Evolutionary conservation across 805 yeast genomes (phyloP), one percentile per base, ranked within the genome.

Genomic region (Isabelozyma gotoi): DNA sequence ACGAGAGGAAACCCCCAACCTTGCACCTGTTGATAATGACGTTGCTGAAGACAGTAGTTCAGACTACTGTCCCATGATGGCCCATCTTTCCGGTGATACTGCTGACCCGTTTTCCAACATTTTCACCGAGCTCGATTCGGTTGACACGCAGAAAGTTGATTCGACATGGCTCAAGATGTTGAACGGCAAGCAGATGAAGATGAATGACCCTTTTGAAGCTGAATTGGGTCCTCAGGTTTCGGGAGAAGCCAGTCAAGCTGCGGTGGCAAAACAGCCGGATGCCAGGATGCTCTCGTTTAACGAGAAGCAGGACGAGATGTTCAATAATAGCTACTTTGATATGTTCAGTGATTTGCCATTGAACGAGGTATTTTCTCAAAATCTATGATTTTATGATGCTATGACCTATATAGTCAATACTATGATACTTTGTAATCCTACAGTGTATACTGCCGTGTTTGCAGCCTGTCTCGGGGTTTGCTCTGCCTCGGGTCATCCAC

Each of bases 321-420:
- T 24, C 29, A 24, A 24, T 24, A 21, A 34, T 20, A 31, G 32
- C 10, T 21, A 38, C 19, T 41, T 46, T 27, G 47, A 48, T 35
- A 32, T 48, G 11, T 50, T 50, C 24, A 42, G 44, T 39, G 52
- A 46, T 36, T 39, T 50, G 15, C 53, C 53, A 2, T 34, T 49
- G 29, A 47, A 47, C 16, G 33, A 49, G 20, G 19, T 49, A 2
- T 49, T 49, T 14, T 21, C 32, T n/a, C 39, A 38, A 36, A 18
- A 12, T n/a, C 2, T 10, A 24, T 24, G 7, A 24, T 10, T n/a
- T 24, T 3, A 24, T 24, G n/a, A 24, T 24, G 29, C 10, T 24
- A 10, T 5, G 2, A 10, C 29, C 29, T 24, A 10, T 24, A 10
- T 7, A 24, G 12, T 24, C 1, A 10, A 24, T 24, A 24, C 29